A percentile compares a stretch with the other conserved stretches of the same genome.
These are phyloP conservation scores for Ganoderma sinense DNA, from an alignment of 1,284 basidiomycete species.

Conservation along the genomic window DNA sequence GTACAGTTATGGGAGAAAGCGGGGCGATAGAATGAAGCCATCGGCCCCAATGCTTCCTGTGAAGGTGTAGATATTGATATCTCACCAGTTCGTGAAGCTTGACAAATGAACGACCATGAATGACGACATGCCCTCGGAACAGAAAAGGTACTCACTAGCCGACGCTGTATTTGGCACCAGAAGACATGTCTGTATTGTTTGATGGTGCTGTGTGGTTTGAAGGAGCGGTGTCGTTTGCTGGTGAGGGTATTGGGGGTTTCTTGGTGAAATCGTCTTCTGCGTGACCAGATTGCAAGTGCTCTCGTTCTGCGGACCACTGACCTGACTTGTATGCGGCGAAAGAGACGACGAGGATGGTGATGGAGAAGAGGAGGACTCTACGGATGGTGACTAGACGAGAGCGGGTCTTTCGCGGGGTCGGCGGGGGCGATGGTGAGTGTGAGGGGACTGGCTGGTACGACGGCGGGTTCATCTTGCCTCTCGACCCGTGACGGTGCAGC, in stretches of 20 bases:
- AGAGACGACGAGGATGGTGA: slow-evolving; percentile 46
- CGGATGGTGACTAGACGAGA: slow-evolving; percentile 27
- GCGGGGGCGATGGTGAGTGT: slow-evolving; percentile 22
- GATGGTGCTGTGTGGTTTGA: slow-evolving; percentile 16
- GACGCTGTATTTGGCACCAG: slow-evolving; percentile 70
- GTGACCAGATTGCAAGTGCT: slow-evolving; percentile 19
- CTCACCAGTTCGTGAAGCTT: slow-evolving; percentile 82
- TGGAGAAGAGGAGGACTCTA: slow-evolving; percentile 39
- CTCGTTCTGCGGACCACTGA: slow-evolving; percentile 47
- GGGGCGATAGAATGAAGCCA: background rate
- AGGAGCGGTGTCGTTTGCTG: slow-evolving; percentile 28
- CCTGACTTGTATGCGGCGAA: slow-evolving; percentile 54
- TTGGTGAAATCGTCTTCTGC: slow-evolving; percentile 25
- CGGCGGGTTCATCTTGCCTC: slow-evolving; percentile 24
- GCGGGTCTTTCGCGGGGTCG: slow-evolving; percentile 19
- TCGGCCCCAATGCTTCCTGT: background rate
- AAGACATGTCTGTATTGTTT: slow-evolving; percentile 38
- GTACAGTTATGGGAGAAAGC: background rate
- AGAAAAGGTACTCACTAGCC: slow-evolving; percentile 68
- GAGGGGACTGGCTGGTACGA: slow-evolving; percentile 41
- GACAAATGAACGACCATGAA: slow-evolving; percentile 14
- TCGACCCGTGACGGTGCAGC: slow-evolving; percentile 13
- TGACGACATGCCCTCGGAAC: slow-evolving; percentile 8
- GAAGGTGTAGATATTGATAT: background rate
- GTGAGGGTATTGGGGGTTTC: slow-evolving; percentile 15